Evolutionary conservation across 2,329 filamentous ascomycete genomes (phyloP).

Genomic region (Botryotinia narcissicola): DNA sequence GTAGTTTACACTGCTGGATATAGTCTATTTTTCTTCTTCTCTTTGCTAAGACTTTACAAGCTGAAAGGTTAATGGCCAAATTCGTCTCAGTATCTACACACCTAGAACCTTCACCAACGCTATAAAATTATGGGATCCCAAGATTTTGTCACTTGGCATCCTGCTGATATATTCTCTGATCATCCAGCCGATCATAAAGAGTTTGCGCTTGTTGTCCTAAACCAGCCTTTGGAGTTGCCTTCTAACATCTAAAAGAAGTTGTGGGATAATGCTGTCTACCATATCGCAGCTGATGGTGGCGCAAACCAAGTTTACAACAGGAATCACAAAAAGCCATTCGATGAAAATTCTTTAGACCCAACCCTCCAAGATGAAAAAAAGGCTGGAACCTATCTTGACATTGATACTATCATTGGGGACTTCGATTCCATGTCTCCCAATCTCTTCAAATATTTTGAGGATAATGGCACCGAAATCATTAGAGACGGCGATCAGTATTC

Average conservation of each 20-base stretch:
- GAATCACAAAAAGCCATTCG: conserved; percentile 21
- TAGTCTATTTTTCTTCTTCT: neutral
- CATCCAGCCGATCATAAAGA: conserved; percentile 31
- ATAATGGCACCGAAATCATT: conserved; percentile 57
- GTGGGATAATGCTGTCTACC: conserved; percentile 51
- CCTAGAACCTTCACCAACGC: neutral
- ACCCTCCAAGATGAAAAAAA: conserved; percentile 30
- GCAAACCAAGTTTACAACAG: conserved; percentile 69
- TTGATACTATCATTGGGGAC: conserved; percentile 77
- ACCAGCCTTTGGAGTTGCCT: conserved; percentile 55
- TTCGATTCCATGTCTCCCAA: conserved; percentile 74
- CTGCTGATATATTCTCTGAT: conserved; percentile 37
- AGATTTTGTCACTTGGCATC: conserved; percentile 38
- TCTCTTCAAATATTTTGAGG: conserved; percentile 51
- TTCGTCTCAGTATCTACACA: neutral
- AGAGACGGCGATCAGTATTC: conserved; percentile 77
- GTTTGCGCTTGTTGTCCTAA: conserved; percentile 56
- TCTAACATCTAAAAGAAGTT: conserved; percentile 39
- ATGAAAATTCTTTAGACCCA: neutral
- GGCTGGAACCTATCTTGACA: conserved; percentile 1
- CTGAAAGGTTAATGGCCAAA: neutral
- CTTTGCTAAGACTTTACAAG: neutral
- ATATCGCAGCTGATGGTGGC: conserved; percentile 86
- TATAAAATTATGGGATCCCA: conserved; percentile 19
- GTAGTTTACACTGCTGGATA: neutral